phyloP scores from a whole-genome alignment of 805 yeast species.

The Candida caryicola region DNA sequence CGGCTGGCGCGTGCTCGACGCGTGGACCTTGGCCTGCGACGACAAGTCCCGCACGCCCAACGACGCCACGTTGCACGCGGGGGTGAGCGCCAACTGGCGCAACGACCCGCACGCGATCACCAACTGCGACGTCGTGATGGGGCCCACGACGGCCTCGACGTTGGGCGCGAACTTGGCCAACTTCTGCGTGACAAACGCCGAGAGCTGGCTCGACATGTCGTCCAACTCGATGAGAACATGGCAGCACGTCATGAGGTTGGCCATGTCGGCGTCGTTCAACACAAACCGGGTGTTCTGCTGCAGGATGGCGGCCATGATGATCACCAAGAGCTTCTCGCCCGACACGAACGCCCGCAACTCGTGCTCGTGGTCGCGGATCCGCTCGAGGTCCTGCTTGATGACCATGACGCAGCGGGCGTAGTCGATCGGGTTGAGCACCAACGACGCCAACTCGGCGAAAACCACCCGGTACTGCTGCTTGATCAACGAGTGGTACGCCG shows the following conservation, averaged over 20 bases:
- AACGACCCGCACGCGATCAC: slow-evolving; percentile 70
- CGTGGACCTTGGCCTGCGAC: slow-evolving; percentile 17
- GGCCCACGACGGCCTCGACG: slow-evolving; percentile 65
- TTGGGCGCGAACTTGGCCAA: slow-evolving; percentile 75
- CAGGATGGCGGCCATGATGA: slow-evolving; percentile 68
- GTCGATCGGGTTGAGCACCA: slow-evolving; percentile 60
- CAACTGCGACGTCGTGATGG: slow-evolving; percentile 70
- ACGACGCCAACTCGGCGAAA: slow-evolving; percentile 68
- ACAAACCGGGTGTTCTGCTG: slow-evolving; percentile 36
- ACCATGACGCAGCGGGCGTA: slow-evolving; percentile 53
- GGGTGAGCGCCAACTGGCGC: slow-evolving; percentile 59
- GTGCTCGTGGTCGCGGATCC: slow-evolving; percentile 27
- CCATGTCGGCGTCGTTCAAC: slow-evolving; percentile 29
- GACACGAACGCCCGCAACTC: slow-evolving; percentile 45
- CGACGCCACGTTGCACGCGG: slow-evolving; percentile 81
- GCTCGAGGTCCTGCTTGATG: slow-evolving; percentile 47
- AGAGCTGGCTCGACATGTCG: slow-evolving; percentile 41
- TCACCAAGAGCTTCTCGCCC: slow-evolving; percentile 65
- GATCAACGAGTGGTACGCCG: slow-evolving; percentile 46
- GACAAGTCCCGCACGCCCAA: slow-evolving; percentile 55
- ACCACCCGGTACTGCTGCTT: slow-evolving; percentile 53
- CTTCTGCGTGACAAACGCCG: slow-evolving; percentile 53
- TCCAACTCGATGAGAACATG: slow-evolving; percentile 46
- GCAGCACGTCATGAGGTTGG: slow-evolving; percentile 44
- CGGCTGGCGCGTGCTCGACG: slow-evolving; percentile 46